These are phyloP conservation scores for Backusella tuberculispora DNA, from an alignment of 192 early-diverging fungal species.

Conservation along the genomic window DNA sequence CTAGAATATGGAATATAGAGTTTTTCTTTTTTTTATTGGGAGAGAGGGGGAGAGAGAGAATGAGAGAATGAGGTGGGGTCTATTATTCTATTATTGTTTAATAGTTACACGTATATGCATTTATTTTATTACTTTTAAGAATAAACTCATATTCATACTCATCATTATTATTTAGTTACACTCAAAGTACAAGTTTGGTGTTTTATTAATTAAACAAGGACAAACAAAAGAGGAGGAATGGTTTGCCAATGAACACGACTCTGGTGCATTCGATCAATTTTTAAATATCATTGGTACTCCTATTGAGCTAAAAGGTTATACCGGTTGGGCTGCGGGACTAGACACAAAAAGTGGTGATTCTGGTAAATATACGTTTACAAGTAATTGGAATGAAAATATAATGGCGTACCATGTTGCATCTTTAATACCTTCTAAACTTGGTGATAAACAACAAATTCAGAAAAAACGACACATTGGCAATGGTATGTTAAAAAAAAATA, in stretches of 20 bases:
- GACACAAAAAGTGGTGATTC: conserved; percentile 73
- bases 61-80: not conserved
- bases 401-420: conserved; percentile 83
- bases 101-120: not conserved
- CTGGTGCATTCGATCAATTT: conserved; percentile 63
- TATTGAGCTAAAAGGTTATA: conserved; percentile 74
- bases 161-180: conserved; percentile 34
- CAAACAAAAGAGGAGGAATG: conserved; percentile 80
- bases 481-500: conserved; percentile 32
- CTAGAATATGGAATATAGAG: conserved; percentile 1
- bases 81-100: conserved; percentile 24
- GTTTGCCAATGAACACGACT: conserved; percentile 68
- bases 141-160: conserved; percentile 8
- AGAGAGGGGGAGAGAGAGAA: not conserved
- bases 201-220: conserved; percentile 65
- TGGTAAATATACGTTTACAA: conserved; percentile 70
- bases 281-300: conserved; percentile 71
- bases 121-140: not conserved
- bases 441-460: conserved; percentile 73
- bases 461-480: conserved; percentile 68
- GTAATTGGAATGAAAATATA: conserved; percentile 74
- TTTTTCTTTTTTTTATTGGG: too few species aligned
- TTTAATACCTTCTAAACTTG: conserved; percentile 66
- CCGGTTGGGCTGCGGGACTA: conserved; percentile 76
- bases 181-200: conserved; percentile 79